These are phyloP conservation scores for Podospora pseudopauciseta DNA, from an alignment of 495 filamentous ascomycete species.

Conservation along the genomic window DNA sequence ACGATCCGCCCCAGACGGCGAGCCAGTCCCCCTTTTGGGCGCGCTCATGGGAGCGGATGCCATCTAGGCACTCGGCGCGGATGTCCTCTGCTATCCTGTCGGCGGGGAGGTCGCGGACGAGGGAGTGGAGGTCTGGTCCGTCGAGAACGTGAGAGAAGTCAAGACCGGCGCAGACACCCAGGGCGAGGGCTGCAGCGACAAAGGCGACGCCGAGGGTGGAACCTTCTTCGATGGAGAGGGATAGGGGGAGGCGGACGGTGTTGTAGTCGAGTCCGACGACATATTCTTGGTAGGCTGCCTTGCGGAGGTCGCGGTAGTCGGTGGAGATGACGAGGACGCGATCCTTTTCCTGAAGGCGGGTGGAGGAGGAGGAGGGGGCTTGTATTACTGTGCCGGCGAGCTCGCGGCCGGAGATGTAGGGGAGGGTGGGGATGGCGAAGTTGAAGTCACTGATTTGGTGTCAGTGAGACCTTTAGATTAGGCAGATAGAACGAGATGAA, in stretches of 20 bases:
- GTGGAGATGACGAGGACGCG: slow-evolving; percentile 60
- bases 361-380: neutral
- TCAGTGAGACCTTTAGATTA: neutral
- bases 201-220: slow-evolving; percentile 63
- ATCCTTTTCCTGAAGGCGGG: slow-evolving; percentile 5
- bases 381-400: slow-evolving; percentile 55
- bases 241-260: slow-evolving; percentile 53
- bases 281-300: slow-evolving; percentile 68
- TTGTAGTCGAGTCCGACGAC: slow-evolving; percentile 61
- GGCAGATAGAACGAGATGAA: slow-evolving; percentile 14
- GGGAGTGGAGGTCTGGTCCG: slow-evolving; percentile 52
- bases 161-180: slow-evolving; percentile 60
- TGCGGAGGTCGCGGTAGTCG: slow-evolving; percentile 67
- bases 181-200: slow-evolving; percentile 54
- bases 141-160: slow-evolving; percentile 46
- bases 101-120: slow-evolving; percentile 38
- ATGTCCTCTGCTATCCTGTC: slow-evolving; percentile 51
- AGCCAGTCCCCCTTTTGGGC: slow-evolving; percentile 58
- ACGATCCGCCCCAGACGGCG: slow-evolving; percentile 65
- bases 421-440: slow-evolving; percentile 60
- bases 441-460: slow-evolving; percentile 53
- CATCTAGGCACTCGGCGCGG: slow-evolving; percentile 49
- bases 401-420: slow-evolving; percentile 66
- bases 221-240: slow-evolving; percentile 46
- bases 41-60: slow-evolving; percentile 41